A percentile compares a stretch with the other conserved stretches of the same genome.
phyloP scores from a whole-genome alignment of 805 yeast genomes.

The Candida namnaoensis region DNA sequence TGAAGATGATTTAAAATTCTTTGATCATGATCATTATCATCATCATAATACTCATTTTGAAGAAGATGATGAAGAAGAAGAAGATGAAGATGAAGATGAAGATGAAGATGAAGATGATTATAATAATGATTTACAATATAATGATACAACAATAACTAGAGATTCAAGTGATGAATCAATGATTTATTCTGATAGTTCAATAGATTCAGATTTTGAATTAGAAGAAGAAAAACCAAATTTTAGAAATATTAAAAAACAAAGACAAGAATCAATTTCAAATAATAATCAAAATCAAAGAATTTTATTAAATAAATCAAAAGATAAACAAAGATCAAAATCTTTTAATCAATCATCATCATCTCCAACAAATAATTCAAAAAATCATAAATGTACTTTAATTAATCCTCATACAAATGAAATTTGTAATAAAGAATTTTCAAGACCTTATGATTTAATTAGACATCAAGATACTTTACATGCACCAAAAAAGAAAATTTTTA shows the following conservation, averaged over 20 bases:
- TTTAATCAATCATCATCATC: neutral
- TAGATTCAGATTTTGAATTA: neutral
- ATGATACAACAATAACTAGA: neutral
- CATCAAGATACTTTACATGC: conserved; percentile 98
- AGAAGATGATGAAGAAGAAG: conserved; percentile 11
- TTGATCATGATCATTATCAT: too few species aligned
- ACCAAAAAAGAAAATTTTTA: conserved; percentile 71
- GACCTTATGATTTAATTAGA: conserved; percentile 90
- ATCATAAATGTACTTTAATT: conserved; percentile 45
- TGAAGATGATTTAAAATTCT: conserved; percentile 7
- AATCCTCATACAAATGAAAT: conserved; percentile 54
- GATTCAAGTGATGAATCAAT: neutral
- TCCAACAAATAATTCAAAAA: neutral
- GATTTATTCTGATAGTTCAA: neutral
- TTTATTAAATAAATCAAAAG: neutral
- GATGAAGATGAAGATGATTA: conserved; percentile 1
- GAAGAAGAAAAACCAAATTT: neutral
- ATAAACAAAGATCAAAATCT: neutral
- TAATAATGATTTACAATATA: neutral
- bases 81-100: conserved; percentile 15
- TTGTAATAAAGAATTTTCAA: conserved; percentile 75
- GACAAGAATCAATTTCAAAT: neutral
- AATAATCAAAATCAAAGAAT: neutral
- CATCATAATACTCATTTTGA: too few species aligned
- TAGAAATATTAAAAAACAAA: neutral